Conservation (phyloP, 306 rosid genomes). For the Begonia peltatifolia region DNA sequence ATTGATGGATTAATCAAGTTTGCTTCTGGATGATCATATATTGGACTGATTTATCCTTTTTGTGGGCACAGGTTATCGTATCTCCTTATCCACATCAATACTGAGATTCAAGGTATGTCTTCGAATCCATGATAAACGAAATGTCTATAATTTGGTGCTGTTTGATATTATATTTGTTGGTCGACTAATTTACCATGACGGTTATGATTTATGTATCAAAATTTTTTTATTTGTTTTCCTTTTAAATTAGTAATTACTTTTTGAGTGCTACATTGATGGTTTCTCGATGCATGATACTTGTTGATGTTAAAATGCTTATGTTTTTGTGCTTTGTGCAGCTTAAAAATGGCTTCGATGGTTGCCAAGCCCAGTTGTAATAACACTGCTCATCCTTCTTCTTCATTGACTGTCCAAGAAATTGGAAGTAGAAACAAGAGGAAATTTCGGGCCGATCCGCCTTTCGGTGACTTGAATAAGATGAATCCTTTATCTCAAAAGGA, state of each 20-base stretch:
- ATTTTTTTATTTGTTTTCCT: constrained; percentile 1
- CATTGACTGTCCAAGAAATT: constrained; percentile 56
- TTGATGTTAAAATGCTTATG: too few species aligned
- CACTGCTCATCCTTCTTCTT: constrained; percentile 36
- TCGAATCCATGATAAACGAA: constrained; percentile 22
- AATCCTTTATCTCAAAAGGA: constrained; percentile 42
- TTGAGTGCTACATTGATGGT: constrained; percentile 15
- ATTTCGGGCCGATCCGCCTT: constrained; percentile 84
- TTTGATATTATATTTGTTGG: constrained; percentile 5
- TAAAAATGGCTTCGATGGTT: constrained; percentile 67
- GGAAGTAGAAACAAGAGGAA: constrained; percentile 90
- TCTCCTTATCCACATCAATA: background rate
- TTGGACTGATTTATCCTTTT: constrained; percentile 8
- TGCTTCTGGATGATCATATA: constrained; percentile 22
- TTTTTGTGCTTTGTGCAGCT: constrained; percentile 27
- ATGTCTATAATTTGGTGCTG: constrained; percentile 16
- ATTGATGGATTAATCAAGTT: constrained; percentile 16
- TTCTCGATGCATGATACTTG: constrained; percentile 8
- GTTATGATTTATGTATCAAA: constrained; percentile 8
- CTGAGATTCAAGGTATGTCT: constrained; percentile 30
- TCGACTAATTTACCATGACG: constrained; percentile 16
- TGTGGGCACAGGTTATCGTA: constrained; percentile 14
- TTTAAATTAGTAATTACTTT: constrained; percentile 7
- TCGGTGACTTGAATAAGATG: constrained; percentile 40
- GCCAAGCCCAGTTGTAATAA: constrained; percentile 26